Evolutionary conservation across 2,329 filamentous ascomycete genomes (phyloP), one percentile per base, ranked within the genome.

Genomic region (Botryotinia narcissicola): DNA sequence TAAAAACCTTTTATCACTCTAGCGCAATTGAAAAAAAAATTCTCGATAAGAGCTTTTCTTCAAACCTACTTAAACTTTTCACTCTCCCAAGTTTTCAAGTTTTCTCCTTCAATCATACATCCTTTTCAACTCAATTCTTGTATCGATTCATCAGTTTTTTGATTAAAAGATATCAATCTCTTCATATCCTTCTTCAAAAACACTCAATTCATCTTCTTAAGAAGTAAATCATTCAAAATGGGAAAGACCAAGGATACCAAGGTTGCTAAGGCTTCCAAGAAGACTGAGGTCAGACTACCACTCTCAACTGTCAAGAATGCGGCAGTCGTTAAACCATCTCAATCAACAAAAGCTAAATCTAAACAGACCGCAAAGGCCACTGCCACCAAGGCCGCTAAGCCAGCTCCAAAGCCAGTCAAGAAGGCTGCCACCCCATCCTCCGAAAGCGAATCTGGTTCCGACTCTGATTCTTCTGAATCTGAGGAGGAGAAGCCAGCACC

Each of bases 181-280:
- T n/a, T 37, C 35, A 29, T 29, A 51, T 51, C 14, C 40, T 71
- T 71, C 25, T 57, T 40, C 46, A 46, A 46, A 48, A 40, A 69
- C 32, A 46, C 12, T 44, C 44, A 16, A 37, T 51, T 42, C 25
- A 16, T 10, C 57, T 64, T 40, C 69, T 32, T 64, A 40, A 63
- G 35, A 71, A 51, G 75, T 67, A 59, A 51, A 48, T 29, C 59
- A 57, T 69, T 83, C 82, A 86, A 78, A 83, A 92, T 92, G 90
- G 89, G 86, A 82, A 92, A 92, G 84, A 84, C 86, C 72, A 92
- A 92, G 85, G 87, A 90, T 81, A 84, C 85, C 82, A 89, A 89
- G 84, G 88, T 83, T 80, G 81, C 85, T 82, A 89, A 89, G 84
- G 88, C 83, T 80, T 81, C 81, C 77, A 89, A 88, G 84, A 82